Evolutionary conservation across 2,329 filamentous ascomycete genomes (phyloP).

Genomic region (Beauveria sp.): DNA sequence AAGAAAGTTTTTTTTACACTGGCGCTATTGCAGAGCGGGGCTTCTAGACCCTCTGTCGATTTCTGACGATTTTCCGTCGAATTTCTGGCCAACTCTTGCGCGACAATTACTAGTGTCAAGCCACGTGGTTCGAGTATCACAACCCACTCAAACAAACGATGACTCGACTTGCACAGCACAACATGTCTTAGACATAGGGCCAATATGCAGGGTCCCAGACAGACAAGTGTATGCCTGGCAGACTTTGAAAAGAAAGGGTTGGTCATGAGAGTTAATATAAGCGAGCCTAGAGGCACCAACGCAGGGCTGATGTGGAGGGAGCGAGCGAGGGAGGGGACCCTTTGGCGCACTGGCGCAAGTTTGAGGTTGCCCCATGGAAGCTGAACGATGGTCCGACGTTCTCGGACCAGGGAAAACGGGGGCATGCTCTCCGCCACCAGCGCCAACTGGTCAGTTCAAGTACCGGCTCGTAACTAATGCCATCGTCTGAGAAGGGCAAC

Average conservation of each 20-base stretch:
- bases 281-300: neutral
- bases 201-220: neutral
- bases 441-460: neutral
- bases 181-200: neutral
- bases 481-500: too few species aligned
- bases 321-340: neutral
- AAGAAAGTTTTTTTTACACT: neutral
- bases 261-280: neutral
- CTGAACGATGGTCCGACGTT: slow-evolving; percentile 2
- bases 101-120: neutral
- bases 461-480: neutral
- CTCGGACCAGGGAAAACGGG: neutral
- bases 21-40: neutral
- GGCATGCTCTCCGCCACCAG: neutral
- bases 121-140: slow-evolving; percentile 6
- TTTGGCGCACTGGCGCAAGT: neutral
- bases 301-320: neutral
- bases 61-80: neutral
- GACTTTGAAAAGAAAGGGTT: neutral
- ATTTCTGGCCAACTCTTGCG: neutral
- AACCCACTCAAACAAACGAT: neutral
- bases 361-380: neutral
- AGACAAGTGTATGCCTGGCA: neutral
- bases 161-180: neutral
- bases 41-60: neutral